Conservation (phyloP, 2,329 filamentous ascomycete species). For the Fusarium sp. region DNA sequence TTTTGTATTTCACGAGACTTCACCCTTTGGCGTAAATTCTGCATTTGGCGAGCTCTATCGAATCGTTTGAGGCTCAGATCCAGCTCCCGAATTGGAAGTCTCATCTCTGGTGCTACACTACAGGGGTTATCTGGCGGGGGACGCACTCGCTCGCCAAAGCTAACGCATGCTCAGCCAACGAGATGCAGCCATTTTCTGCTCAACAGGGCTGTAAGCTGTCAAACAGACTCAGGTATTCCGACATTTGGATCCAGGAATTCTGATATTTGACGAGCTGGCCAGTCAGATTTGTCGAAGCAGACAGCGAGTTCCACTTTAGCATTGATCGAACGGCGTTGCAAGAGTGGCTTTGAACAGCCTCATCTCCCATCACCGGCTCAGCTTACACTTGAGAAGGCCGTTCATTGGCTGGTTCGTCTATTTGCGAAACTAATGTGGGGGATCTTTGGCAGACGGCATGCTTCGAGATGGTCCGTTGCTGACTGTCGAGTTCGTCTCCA, state of each 20-base stretch:
- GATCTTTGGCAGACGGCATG: background rate
- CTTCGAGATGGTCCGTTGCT: slow-evolving; percentile 14
- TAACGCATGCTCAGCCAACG: slow-evolving; percentile 31
- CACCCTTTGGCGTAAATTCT: background rate
- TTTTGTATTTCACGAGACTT: slow-evolving; percentile 30
- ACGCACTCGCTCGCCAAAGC: slow-evolving; percentile 39
- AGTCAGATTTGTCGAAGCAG: slow-evolving; percentile 3
- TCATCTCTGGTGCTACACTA: background rate
- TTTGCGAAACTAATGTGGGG: slow-evolving; percentile 14
- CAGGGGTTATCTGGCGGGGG: slow-evolving; percentile 8
- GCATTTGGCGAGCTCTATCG: slow-evolving; percentile 3
- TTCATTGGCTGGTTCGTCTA: slow-evolving; percentile 21
- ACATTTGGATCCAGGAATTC: background rate
- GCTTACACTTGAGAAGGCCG: background rate
- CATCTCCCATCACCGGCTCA: slow-evolving; percentile 1
- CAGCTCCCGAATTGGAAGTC: background rate
- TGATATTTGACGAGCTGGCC: slow-evolving; percentile 18
- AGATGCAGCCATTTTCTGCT: slow-evolving; percentile 1
- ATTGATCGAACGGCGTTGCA: background rate
- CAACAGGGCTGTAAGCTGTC: slow-evolving; percentile 11
- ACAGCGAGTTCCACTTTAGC: background rate
- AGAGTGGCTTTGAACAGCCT: slow-evolving; percentile 18
- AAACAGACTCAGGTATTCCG: background rate
- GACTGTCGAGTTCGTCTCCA: background rate
- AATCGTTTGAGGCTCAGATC: slow-evolving; percentile 24